Conservation (phyloP, 495 filamentous ascomycete species). For the Neurospora hispaniola region DNA sequence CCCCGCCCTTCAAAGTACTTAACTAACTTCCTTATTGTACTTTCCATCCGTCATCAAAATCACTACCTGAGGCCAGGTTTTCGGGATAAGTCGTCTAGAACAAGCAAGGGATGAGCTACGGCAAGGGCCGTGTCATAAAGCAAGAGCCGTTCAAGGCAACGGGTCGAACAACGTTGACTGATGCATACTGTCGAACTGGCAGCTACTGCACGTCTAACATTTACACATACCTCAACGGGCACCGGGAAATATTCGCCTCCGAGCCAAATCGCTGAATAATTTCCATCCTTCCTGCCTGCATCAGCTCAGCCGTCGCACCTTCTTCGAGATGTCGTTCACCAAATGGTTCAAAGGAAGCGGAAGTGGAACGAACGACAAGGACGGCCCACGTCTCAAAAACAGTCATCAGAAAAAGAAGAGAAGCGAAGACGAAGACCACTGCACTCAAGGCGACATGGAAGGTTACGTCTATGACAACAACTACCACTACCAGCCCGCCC, state of each 20-base stretch:
- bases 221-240: neutral
- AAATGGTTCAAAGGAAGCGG: neutral
- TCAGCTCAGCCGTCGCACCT: neutral
- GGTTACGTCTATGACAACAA: conserved; percentile 24
- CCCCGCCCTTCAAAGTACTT: neutral
- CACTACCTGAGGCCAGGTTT: neutral
- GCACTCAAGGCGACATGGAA: neutral
- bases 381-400: neutral
- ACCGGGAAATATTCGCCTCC: neutral
- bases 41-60: neutral
- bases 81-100: neutral
- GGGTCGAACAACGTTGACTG: neutral
- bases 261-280: neutral
- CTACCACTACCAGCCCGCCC: conserved; percentile 24
- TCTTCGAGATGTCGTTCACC: neutral
- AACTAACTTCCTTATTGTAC: neutral
- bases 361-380: neutral
- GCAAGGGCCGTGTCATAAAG: neutral
- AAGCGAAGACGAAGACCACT: neutral
- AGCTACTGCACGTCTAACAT: neutral
- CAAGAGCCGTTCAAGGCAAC: neutral
- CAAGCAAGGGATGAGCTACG: neutral
- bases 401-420: neutral
- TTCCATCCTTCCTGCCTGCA: neutral
- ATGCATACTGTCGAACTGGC: neutral